phyloP scores from a whole-genome alignment of 75 land plant species.

The Ceratopteris richardii region DNA sequence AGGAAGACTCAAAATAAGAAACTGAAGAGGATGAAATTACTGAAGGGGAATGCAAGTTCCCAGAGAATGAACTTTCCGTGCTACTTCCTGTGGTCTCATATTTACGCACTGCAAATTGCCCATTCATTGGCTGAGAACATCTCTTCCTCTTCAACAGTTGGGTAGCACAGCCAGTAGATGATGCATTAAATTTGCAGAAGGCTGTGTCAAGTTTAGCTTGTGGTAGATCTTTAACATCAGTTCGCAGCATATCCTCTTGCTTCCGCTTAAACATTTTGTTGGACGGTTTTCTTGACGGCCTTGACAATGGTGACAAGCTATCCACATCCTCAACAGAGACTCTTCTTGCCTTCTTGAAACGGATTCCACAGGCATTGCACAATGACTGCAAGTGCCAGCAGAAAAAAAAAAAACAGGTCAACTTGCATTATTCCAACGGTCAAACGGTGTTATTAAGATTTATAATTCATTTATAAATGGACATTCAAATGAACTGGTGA shows the following conservation, averaged over 20 bases:
- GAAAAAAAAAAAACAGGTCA: no score
- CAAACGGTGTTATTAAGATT: no score
- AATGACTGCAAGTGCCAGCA: slow-evolving; percentile 27
- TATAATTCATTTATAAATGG: no score
- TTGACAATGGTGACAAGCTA: background rate
- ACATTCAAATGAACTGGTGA: no score
- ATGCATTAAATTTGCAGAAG: background rate
- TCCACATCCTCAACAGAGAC: background rate
- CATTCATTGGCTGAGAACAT: background rate
- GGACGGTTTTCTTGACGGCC: background rate
- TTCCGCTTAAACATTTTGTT: background rate
- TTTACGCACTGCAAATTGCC: background rate
- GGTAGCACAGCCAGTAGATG: no score
- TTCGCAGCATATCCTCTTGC: no score
- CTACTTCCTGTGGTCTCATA: background rate
- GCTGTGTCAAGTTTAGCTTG: no score
- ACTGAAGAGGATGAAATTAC: no score
- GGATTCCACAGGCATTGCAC: slow-evolving; percentile 58
- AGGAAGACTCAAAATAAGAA: background rate
- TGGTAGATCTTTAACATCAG: no score
- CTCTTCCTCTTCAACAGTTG: background rate
- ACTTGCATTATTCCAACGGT: no score
- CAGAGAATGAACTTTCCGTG: background rate
- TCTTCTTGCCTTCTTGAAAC: slow-evolving; percentile 33
- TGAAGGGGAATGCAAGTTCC: background rate